phyloP scores from a whole-genome alignment of 495 filamentous ascomycete species.

The Penicillium dipodomyicola region DNA sequence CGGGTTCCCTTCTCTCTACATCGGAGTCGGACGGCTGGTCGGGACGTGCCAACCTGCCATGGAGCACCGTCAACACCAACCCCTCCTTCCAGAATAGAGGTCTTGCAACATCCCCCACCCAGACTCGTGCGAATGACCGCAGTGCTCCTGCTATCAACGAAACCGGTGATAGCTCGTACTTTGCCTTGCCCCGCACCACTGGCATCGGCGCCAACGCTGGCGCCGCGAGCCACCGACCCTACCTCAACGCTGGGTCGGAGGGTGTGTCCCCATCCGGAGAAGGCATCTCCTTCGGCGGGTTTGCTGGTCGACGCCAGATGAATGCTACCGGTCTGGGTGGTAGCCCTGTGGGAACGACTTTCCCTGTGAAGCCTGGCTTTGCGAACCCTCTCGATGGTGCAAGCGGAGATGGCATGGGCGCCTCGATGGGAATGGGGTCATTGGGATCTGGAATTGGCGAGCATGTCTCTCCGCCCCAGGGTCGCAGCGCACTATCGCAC shows the following conservation, averaged over 20 bases:
- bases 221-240: slow-evolving; percentile 32
- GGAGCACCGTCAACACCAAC: slow-evolving; percentile 54
- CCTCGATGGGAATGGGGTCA: slow-evolving; percentile 29
- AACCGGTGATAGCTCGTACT: slow-evolving; percentile 42
- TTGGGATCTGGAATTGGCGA: slow-evolving; percentile 33
- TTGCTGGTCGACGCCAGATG: slow-evolving; percentile 31
- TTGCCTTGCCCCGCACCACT: slow-evolving; percentile 35
- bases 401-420: slow-evolving; percentile 31
- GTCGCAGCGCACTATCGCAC: slow-evolving; percentile 36
- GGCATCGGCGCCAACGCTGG: slow-evolving; percentile 26
- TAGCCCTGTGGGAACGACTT: slow-evolving; percentile 32
- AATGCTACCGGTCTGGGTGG: slow-evolving; percentile 32
- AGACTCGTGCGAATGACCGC: slow-evolving; percentile 45
- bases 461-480: slow-evolving; percentile 28
- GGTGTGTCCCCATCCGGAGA: slow-evolving; percentile 39
- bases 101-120: slow-evolving; percentile 50
- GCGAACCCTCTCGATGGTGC: slow-evolving; percentile 29
- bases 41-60: slow-evolving; percentile 47
- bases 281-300: slow-evolving; percentile 32
- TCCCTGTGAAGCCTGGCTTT: slow-evolving; percentile 34
- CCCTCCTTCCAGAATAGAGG: slow-evolving; percentile 44
- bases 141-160: slow-evolving; percentile 41
- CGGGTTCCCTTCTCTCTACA: slow-evolving; percentile 60
- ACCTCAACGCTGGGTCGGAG: slow-evolving; percentile 34
- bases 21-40: slow-evolving; percentile 63